Conservation (phyloP, 2,329 filamentous ascomycete genomes). For the Penicillium hordei region DNA sequence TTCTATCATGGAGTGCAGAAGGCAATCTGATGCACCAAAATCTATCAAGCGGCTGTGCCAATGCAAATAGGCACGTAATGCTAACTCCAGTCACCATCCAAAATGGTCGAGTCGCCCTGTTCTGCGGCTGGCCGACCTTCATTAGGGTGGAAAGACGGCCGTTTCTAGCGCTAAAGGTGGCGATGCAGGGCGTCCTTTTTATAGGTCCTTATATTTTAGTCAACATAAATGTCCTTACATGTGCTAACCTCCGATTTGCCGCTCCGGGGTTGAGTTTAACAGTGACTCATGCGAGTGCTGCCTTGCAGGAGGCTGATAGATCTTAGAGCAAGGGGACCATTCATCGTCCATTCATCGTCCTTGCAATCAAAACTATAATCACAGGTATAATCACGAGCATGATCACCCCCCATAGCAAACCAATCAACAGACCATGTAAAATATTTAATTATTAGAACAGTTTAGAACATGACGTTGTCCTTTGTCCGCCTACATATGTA, state of each 20-base stretch:
- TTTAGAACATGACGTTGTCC: background rate
- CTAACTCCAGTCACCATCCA: no score
- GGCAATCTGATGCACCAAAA: no score
- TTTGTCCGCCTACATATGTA: background rate
- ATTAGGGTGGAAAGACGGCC: no score
- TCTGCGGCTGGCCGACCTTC: no score
- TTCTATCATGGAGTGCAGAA: no score
- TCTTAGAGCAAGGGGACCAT: background rate
- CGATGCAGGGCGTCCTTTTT: no score
- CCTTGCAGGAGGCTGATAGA: constrained; percentile 9
- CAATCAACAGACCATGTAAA: background rate
- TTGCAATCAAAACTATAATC: background rate
- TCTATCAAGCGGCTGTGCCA: no score
- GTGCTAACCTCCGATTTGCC: background rate
- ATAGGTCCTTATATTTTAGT: no score
- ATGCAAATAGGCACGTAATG: no score
- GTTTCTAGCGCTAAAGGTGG: background rate
- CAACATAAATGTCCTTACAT: background rate
- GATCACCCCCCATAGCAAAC: background rate
- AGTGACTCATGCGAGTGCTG: constrained; percentile 5
- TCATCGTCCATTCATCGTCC: background rate
- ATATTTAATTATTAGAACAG: background rate
- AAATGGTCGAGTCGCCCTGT: no score
- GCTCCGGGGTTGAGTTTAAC: background rate
- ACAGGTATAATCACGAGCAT: background rate